Evolutionary conservation across 371 early-diverging fungal species (phyloP).

Genomic region (Phascolomyces articulosus): DNA sequence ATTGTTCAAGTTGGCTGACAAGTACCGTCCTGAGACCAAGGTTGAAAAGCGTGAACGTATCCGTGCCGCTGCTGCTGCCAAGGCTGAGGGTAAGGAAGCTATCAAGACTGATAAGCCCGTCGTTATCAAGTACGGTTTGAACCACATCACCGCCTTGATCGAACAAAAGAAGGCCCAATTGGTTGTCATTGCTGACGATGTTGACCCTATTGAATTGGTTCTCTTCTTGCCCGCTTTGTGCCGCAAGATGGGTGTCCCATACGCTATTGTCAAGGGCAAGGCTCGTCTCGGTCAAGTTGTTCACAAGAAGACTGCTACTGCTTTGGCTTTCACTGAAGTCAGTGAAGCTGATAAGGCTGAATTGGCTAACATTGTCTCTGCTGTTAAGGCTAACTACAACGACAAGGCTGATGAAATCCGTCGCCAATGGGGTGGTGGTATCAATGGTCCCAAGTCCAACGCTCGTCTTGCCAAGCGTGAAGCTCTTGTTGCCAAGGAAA

Average conservation of each 20-base stretch:
- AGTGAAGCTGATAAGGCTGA: constrained; percentile 95
- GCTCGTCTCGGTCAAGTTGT: constrained; percentile 97
- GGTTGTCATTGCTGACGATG: constrained; percentile 99
- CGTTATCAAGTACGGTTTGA: constrained; percentile 98
- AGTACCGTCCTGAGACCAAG: constrained; percentile 99
- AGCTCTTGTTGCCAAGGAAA: constrained; percentile 70
- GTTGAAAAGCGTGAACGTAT: constrained; percentile 96
- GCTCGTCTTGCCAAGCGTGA: constrained; percentile 82
- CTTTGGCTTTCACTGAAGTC: constrained; percentile 95
- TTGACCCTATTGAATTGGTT: constrained; percentile 99
- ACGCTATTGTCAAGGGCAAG: constrained; percentile 99
- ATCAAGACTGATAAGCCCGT: constrained; percentile 94
- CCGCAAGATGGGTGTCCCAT: constrained; percentile 99
- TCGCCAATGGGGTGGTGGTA: constrained; percentile 96
- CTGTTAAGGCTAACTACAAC: constrained; percentile 92
- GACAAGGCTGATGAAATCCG: constrained; percentile 93
- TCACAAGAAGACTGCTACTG: constrained; percentile 99
- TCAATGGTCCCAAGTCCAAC: constrained; percentile 94
- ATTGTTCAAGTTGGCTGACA: constrained; percentile 95
- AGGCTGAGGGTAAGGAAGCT: constrained; percentile 89
- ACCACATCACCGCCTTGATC: constrained; percentile 98
- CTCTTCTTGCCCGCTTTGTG: constrained; percentile 99
- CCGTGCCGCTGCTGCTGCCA: constrained; percentile 75
- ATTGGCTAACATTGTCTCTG: constrained; percentile 86
- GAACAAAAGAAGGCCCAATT: constrained; percentile 99